Conservation (phyloP, 768 basidiomycete genomes). For the Amanita exitialis region DNA sequence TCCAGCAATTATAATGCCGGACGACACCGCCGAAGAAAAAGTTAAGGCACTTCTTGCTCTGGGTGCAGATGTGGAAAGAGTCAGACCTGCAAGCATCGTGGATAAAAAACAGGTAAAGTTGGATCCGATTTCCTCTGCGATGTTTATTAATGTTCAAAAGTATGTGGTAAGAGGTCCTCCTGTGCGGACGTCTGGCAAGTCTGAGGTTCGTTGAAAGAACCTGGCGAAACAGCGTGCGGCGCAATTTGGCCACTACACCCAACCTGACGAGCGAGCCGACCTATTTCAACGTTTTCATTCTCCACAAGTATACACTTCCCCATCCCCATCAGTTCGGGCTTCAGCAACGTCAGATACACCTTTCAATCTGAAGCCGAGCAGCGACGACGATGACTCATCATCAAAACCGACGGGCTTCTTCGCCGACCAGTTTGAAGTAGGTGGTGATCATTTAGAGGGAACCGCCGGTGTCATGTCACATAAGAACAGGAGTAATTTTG, state of each 20-base stretch:
- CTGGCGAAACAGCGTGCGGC: conserved; percentile 73
- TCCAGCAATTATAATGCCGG: conserved; percentile 76
- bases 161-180: conserved; percentile 46
- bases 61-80: conserved; percentile 83
- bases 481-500: conserved; percentile 82
- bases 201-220: conserved; percentile 42
- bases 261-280: conserved; percentile 10
- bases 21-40: conserved; percentile 88
- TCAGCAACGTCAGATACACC: conserved; percentile 37
- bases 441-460: background rate
- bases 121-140: background rate
- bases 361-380: conserved; percentile 19
- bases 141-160: conserved; percentile 19
- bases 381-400: conserved; percentile 30
- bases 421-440: conserved; percentile 88
- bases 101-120: conserved; percentile 82
- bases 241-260: conserved; percentile 46
- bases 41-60: conserved; percentile 73
- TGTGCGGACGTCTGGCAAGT: background rate
- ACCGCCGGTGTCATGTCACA: background rate
- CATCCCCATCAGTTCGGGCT: conserved; percentile 41
- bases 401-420: conserved; percentile 75
- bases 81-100: conserved; percentile 91
- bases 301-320: conserved; percentile 27
- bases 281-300: conserved; percentile 8